Evolutionary conservation across 2,329 filamentous ascomycete species (phyloP), one percentile per base, ranked within the genome.

Genomic region (Aaosphaeria arxii): DNA sequence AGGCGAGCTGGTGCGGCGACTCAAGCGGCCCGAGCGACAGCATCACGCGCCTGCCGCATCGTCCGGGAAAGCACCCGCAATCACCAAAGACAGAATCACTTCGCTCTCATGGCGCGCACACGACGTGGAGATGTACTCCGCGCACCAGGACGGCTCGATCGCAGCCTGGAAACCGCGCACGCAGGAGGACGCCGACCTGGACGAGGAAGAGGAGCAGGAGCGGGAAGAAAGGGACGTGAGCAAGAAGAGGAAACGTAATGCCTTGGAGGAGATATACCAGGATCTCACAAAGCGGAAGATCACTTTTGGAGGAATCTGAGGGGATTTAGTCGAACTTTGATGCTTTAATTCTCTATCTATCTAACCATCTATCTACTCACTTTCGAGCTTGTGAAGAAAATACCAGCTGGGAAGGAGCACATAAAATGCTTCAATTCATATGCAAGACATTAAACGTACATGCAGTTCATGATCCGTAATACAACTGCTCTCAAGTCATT

Each of bases 91-190:
- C 32, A 56, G 87, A 30, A 86, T 94, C 42, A 91, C 88, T 11
- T 81, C 81, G 45, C 76, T 96, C 28, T 85, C 82, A 1, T 96
- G 91, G 90, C 75, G 83, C 33, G 80, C 82, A 1, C 88, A 89
- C 31, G 71, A 79, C 47, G 84, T 86, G 1, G 84, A 87, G 55
- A 80, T 96, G 48, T 95, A 90, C 71, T 94, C 89, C 45, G 87
- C 85, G 2, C 90, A 96, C 61, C 78, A 86, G 3, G 90, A 96
- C 64, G 92, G 92, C 0, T 86, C 86, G 45, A 92, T 97, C 48
- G 80, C 87, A 40, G 82, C 82, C 4, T 96, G 92, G 91, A 78
- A 79, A 57, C 87, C 89, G 2, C 74, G 75, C 71, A 81, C 55
- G 65, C 80, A 56, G 55, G 69, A 83, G 43, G 74, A 76, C 46